A percentile compares a stretch with the other conserved stretches of the same genome.
phyloP scores from a whole-genome alignment of 2,329 filamentous ascomycete genomes.

The Calycina herbarum region DNA sequence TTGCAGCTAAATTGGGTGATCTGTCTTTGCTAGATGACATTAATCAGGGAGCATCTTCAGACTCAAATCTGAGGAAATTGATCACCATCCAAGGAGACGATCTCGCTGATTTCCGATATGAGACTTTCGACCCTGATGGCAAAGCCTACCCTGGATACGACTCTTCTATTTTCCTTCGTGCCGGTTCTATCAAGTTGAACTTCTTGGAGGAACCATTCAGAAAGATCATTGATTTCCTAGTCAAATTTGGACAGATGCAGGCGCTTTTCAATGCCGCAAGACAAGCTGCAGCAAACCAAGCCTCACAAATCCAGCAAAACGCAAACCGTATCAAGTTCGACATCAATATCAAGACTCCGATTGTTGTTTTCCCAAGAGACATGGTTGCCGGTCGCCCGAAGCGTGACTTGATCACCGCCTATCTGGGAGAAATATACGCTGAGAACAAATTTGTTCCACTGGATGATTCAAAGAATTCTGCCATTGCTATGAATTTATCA shows the following conservation, averaged over 20 bases:
- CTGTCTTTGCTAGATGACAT: constrained; percentile 90
- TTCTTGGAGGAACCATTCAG: constrained; percentile 97
- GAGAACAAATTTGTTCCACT: constrained; percentile 89
- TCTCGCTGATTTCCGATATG: constrained; percentile 94
- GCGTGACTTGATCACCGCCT: constrained; percentile 84
- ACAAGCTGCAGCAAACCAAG: constrained; percentile 90
- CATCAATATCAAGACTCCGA: constrained; percentile 89
- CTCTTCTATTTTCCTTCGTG: constrained; percentile 83
- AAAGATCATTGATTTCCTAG: constrained; percentile 95
- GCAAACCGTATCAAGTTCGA: constrained; percentile 92
- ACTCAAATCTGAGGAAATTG: constrained; percentile 79
- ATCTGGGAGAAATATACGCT: constrained; percentile 95
- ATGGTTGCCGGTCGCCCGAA: constrained; percentile 68
- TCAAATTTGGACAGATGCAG: constrained; percentile 99
- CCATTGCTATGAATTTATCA: constrained; percentile 84
- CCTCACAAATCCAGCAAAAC: constrained; percentile 88
- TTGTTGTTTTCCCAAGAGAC: constrained; percentile 87
- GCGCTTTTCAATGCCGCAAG: constrained; percentile 96
- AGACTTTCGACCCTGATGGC: constrained; percentile 78
- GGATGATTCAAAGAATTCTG: constrained; percentile 71
- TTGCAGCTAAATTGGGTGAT: constrained; percentile 84
- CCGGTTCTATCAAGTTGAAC: constrained; percentile 94
- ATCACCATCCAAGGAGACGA: constrained; percentile 95
- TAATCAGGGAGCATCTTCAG: constrained; percentile 80
- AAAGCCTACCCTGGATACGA: constrained; percentile 91